Percentiles rank a stretch among this genome's conserved stretches.
Evolutionary conservation across 2,329 filamentous ascomycete genomes (phyloP).

Genomic region (Emmonsiellopsis sp.): DNA sequence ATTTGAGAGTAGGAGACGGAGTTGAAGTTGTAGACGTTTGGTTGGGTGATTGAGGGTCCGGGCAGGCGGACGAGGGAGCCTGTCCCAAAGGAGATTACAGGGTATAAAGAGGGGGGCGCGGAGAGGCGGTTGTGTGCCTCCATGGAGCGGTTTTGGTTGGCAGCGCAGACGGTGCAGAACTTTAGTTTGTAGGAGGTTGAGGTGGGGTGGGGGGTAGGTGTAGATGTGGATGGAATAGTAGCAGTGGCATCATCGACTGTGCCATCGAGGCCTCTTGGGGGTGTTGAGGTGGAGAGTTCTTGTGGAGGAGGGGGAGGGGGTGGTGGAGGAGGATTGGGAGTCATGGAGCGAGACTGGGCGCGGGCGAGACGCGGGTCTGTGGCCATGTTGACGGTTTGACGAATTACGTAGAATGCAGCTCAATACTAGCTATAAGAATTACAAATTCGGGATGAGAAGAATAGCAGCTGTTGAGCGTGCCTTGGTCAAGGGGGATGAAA

Average conservation of each 20-base stretch:
- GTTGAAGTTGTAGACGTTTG: slow-evolving; percentile 98
- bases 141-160: slow-evolving; percentile 99
- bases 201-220: slow-evolving; percentile 25
- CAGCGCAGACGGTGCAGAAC: slow-evolving; percentile 61
- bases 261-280: slow-evolving; percentile 9
- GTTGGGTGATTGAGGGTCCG: slow-evolving; percentile 80
- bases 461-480: not conserved
- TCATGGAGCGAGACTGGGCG: slow-evolving; percentile 32
- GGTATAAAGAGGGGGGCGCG: slow-evolving; percentile 70
- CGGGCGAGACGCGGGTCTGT: slow-evolving; percentile 43
- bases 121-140: slow-evolving; percentile 94
- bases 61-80: slow-evolving; percentile 89
- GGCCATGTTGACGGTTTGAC: slow-evolving; percentile 29
- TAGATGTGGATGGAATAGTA: slow-evolving; percentile 9
- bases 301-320: slow-evolving; percentile 35
- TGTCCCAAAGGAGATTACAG: slow-evolving; percentile 97
- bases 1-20: slow-evolving; percentile 91
- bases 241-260: slow-evolving; percentile 11
- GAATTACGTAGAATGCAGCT: not conserved
- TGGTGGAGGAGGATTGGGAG: slow-evolving; percentile 39
- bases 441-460: not conserved
- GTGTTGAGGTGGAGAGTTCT: slow-evolving; percentile 14
- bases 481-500: slow-evolving; percentile 4
- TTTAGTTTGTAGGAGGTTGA: slow-evolving; percentile 64
- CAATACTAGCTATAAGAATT: not conserved